Evolutionary conservation across 306 rosid species (phyloP).

Genomic region (Pachyrhizus erosus): DNA sequence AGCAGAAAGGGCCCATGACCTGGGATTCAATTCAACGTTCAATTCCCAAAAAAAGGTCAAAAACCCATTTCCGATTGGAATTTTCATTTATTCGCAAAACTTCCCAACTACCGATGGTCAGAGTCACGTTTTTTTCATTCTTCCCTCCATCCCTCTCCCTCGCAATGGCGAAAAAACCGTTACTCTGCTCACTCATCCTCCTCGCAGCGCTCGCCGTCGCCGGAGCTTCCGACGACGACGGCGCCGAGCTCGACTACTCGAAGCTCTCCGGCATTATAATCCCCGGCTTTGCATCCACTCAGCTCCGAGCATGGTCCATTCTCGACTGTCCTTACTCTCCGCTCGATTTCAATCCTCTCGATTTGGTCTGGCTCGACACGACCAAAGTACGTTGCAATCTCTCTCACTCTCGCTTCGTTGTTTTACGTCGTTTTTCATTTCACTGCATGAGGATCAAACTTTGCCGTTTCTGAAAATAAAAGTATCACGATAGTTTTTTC

Average conservation of each 20-base stretch:
- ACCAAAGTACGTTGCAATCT: conserved; percentile 63
- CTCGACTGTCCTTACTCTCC: conserved; percentile 97
- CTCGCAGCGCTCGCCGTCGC: conserved; percentile 35
- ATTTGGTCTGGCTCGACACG: conserved; percentile 98
- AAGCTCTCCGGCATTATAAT: conserved; percentile 93
- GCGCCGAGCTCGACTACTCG: conserved; percentile 70
- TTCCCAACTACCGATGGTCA: conserved; percentile 15
- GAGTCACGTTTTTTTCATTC: background rate
- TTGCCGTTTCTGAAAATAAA: background rate
- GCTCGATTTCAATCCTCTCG: conserved; percentile 98
- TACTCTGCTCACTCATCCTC: conserved; percentile 41
- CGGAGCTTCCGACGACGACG: background rate
- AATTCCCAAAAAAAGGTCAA: conserved; percentile 5
- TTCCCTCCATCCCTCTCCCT: conserved; percentile 5
- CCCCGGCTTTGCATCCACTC: conserved; percentile 98
- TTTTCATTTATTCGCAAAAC: background rate
- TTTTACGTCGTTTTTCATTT: background rate
- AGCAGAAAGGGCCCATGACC: background rate
- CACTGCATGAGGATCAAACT: background rate
- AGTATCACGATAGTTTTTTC: background rate
- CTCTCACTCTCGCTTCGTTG: background rate
- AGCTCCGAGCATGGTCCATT: conserved; percentile 99
- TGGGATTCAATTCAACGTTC: background rate
- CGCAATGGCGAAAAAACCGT: conserved; percentile 29
- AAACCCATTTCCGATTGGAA: background rate